Percentiles rank a stretch among this genome's conserved stretches.
Evolutionary conservation across 2,329 filamentous ascomycete genomes (phyloP).

Genomic region (Neoarthrinium moseri): DNA sequence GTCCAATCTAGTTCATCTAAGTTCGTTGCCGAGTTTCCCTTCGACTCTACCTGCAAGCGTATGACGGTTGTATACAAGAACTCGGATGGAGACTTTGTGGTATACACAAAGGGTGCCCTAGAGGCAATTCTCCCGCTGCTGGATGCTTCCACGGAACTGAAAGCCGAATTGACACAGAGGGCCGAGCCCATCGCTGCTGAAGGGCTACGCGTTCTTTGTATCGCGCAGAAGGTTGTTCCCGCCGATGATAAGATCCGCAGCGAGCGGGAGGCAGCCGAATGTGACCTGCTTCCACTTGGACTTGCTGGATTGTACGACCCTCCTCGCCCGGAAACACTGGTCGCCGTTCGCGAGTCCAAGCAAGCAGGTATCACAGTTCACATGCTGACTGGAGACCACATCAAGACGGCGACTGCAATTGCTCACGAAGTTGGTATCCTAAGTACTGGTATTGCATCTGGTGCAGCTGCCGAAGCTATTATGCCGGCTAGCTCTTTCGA

Average conservation of each 20-base stretch:
- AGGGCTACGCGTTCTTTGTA: slow-evolving; percentile 67
- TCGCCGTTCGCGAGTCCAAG: slow-evolving; percentile 57
- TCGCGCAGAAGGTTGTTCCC: slow-evolving; percentile 52
- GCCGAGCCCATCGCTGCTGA: slow-evolving; percentile 58
- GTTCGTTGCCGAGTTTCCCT: slow-evolving; percentile 66
- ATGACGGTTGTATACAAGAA: slow-evolving; percentile 68
- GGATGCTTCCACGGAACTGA: slow-evolving; percentile 44
- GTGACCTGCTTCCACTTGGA: slow-evolving; percentile 62
- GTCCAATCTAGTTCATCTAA: slow-evolving; percentile 36
- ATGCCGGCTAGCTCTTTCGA: slow-evolving; percentile 66
- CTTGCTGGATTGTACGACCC: slow-evolving; percentile 73
- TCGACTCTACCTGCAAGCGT: slow-evolving; percentile 71
- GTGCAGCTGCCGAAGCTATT: slow-evolving; percentile 43
- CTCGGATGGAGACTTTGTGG: slow-evolving; percentile 32
- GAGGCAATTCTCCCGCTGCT: slow-evolving; percentile 56
- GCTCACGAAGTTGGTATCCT: slow-evolving; percentile 65
- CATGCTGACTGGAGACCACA: slow-evolving; percentile 70
- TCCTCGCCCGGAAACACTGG: slow-evolving; percentile 64
- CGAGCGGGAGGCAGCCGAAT: slow-evolving; percentile 54
- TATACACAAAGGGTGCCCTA: slow-evolving; percentile 59
- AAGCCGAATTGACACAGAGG: slow-evolving; percentile 43
- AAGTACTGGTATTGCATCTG: slow-evolving; percentile 29
- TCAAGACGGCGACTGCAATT: slow-evolving; percentile 66
- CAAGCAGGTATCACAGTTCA: slow-evolving; percentile 64
- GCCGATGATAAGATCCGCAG: slow-evolving; percentile 33